phyloP scores from a whole-genome alignment of 2,329 filamentous ascomycete genomes.

The Aureobasidium sp. region DNA sequence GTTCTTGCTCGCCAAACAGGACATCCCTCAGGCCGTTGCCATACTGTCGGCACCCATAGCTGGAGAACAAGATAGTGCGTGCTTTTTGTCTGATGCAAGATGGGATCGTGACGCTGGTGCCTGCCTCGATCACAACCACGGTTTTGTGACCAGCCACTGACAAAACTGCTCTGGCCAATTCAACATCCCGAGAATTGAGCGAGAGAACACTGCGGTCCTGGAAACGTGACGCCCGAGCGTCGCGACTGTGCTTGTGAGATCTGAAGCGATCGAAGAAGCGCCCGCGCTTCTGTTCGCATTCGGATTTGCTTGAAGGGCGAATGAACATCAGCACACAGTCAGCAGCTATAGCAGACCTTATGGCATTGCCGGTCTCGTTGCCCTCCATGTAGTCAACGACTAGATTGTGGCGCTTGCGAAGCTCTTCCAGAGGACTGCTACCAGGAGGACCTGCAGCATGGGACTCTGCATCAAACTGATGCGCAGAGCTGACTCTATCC shows the following conservation, averaged over 20 bases:
- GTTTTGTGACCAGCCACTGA: neutral
- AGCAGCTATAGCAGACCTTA: neutral
- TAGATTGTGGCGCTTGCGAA: constrained; percentile 15
- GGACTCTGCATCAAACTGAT: constrained; percentile 17
- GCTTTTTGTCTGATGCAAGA: neutral
- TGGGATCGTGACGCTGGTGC: neutral
- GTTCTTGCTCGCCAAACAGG: constrained; percentile 16
- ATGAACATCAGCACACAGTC: constrained; percentile 16
- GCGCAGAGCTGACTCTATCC: constrained; percentile 13
- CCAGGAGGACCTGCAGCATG: constrained; percentile 17
- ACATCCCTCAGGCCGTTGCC: constrained; percentile 19
- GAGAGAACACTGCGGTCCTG: neutral
- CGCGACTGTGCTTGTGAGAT: neutral
- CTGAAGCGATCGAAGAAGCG: neutral
- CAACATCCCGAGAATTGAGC: neutral
- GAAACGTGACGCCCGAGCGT: neutral
- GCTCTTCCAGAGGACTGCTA: constrained; percentile 15
- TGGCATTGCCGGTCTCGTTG: neutral
- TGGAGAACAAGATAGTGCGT: constrained; percentile 12
- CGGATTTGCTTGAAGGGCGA: neutral
- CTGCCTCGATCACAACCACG: constrained; percentile 1
- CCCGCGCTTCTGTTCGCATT: neutral
- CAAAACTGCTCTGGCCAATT: neutral
- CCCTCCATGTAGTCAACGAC: neutral
- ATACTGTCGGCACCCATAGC: constrained; percentile 19